Conservation (phyloP, 495 filamentous ascomycete genomes). For the Hypoxylon rickii region DNA sequence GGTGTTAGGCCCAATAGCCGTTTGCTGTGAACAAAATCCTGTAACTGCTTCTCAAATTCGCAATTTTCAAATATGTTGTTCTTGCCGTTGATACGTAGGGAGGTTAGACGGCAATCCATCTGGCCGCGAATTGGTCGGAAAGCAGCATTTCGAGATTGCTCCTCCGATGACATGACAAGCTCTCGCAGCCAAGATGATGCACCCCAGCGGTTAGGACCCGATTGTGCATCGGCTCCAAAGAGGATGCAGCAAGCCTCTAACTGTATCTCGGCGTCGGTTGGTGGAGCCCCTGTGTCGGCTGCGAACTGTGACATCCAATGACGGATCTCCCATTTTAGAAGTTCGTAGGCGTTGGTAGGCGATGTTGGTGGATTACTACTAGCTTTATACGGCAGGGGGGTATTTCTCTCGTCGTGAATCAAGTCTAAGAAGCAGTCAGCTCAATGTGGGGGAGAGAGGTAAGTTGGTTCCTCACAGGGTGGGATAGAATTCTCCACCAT, state of each 20-base stretch:
- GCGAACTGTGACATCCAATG: conserved; percentile 44
- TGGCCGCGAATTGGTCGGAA: conserved; percentile 42
- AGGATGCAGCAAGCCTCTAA: conserved; percentile 49
- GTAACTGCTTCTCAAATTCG: conserved; percentile 52
- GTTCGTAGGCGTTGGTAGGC: conserved; percentile 55
- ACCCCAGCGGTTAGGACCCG: conserved; percentile 30
- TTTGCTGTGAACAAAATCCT: conserved; percentile 53
- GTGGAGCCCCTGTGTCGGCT: conserved; percentile 34
- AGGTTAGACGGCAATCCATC: conserved; percentile 39
- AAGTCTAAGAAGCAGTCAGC: conserved; percentile 45
- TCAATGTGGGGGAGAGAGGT: conserved; percentile 15
- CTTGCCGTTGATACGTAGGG: conserved; percentile 53
- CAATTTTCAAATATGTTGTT: conserved; percentile 53
- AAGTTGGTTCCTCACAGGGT: conserved; percentile 52
- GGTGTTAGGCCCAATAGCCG: conserved; percentile 56
- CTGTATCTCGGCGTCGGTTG: conserved; percentile 51
- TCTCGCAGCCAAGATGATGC: conserved; percentile 59
- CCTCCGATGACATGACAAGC: conserved; percentile 50
- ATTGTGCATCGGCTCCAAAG: conserved; percentile 44
- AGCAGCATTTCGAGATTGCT: conserved; percentile 39
- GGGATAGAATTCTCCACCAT: conserved; percentile 70
- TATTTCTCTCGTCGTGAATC: conserved; percentile 61
- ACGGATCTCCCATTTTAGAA: conserved; percentile 55
- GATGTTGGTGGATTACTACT: conserved; percentile 38
- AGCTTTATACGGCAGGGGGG: conserved; percentile 50